Percentiles rank a stretch among this genome's conserved stretches.
Conservation (phyloP, 768 basidiomycete species). For the Scleroderma citrinum region DNA sequence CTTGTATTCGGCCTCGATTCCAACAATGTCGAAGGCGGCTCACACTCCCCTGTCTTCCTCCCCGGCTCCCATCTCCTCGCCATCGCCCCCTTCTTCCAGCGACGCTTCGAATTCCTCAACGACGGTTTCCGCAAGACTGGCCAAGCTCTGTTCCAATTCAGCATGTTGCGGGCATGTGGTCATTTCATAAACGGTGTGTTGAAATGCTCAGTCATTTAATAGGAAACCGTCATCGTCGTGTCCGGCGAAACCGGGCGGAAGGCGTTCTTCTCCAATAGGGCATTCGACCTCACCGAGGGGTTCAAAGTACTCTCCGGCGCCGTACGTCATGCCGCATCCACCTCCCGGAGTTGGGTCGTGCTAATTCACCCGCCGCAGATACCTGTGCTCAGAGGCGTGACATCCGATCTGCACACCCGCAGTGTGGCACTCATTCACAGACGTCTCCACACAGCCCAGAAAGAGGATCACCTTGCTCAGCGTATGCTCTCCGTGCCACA, state of each 20-base stretch:
- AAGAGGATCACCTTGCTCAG: conserved; percentile 51
- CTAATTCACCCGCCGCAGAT: conserved; percentile 40
- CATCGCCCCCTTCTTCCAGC: conserved; percentile 62
- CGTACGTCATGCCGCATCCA: conserved; percentile 37
- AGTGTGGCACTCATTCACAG: conserved; percentile 65
- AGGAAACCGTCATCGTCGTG: conserved; percentile 72
- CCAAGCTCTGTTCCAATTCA: conserved; percentile 62
- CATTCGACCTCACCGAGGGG: conserved; percentile 71
- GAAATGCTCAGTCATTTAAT: conserved; percentile 13
- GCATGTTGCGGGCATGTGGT: conserved; percentile 54
- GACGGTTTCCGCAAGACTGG: conserved; percentile 67
- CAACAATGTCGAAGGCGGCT: conserved; percentile 40
- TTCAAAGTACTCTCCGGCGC: conserved; percentile 77
- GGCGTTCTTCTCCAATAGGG: conserved; percentile 63
- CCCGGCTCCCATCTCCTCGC: conserved; percentile 54
- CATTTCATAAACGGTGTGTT: conserved; percentile 9
- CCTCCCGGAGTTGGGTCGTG: conserved; percentile 6
- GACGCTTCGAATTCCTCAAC: conserved; percentile 66
- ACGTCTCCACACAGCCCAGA: conserved; percentile 59
- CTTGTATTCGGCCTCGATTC: conserved; percentile 30
- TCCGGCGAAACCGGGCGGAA: conserved; percentile 68
- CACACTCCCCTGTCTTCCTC: conserved; percentile 44
- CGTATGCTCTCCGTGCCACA: conserved; percentile 37
- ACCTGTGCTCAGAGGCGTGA: conserved; percentile 70
- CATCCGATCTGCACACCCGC: conserved; percentile 59